Evolutionary conservation across 2,329 filamentous ascomycete species (phyloP), one percentile per base, ranked within the genome.

Genomic region (Neonectria ditissima): DNA sequence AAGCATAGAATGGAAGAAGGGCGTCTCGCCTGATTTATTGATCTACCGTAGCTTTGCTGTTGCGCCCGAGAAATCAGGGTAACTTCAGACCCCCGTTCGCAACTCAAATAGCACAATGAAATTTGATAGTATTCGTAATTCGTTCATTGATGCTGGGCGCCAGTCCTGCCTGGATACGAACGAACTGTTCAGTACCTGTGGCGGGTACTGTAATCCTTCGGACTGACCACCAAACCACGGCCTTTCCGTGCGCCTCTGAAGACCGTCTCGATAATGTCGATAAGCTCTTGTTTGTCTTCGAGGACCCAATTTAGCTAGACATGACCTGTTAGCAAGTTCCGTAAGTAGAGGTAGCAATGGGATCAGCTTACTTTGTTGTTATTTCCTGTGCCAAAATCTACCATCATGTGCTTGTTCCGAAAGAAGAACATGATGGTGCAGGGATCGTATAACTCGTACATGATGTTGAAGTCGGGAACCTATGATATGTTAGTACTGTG

Each of bases 241-340:
- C 96, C 96, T 83, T 99, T 99, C 86, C 97, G 98, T 32, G 96
- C 96, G n/a, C 96, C 96, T 63, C 94, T 90, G 78, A 98, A 99
- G 66, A 99, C 94, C 5, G 94, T 97, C 85, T 99, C 96, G 76
- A 98, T 90, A 70, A 99, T 99, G 80, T 99, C 96, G 75, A 99
- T 97, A 74, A 99, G 84, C 82, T 99, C 96, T 79, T 98, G 96
- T 82, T 99, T 98, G 76, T 99, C 95, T 80, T 98, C 95, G 26
- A 80, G 84, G 51, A 97, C 93, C 91, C 93, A 97, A 78, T 97
- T 97, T 71, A 97, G 84, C 80, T 34, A 16, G 16, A 14, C 32
- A 14, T 34, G 32, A 34, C 16, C 5, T 14, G 32, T 34, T 34
- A 34, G 11, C 16, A 4, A 34, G 32, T 16, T 34, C 32, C 32